Base-by-base conservation (phyloP, 495 filamentous ascomycete genomes). In the Xylaria intraflava region DNA sequence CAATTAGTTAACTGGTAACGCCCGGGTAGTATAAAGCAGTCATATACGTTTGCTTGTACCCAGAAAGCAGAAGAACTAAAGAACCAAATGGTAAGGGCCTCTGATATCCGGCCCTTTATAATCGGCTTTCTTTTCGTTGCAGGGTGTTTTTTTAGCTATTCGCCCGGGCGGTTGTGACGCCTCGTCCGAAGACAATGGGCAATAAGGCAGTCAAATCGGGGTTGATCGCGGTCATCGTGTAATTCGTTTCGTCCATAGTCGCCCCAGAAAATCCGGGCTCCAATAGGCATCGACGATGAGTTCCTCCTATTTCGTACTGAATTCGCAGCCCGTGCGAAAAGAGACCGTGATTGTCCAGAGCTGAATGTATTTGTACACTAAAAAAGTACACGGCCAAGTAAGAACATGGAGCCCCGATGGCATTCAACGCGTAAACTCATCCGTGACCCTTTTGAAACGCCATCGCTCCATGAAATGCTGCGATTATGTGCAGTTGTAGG, bases 401-500 rank as follows among this genome's bases (percentile, higher is more conserved):
- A 42, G 14, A 47, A 20, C 14, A 39, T 47, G 44, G 31, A 33
- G 10, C 27, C 53, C 56, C 45, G 53, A 56, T 41, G 53, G 53
- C 47, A 58, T 53, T 17, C 12, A 30, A 19, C 36, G 19, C 46
- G 17, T 44, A 55, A 55, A 55, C 39, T 42, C 44, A 61, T 42
- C 43, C 51, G 20, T 59, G 29, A 44, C 56, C 53, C 29, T 1
- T 24, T 49, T 14, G 29, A 42, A 66, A 66, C 64, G 61, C 64
- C 64, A 40, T 64, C 59, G 64, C 64, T 64, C 61, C 57, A 39
- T 64, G 36, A 56, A 52, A 66, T 66, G 64, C 53, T 55, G 17
- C 33, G 36, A 40, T 64, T 53, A 20, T 61, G 51, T 66, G 62
- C 56, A 50, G 29, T 38, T 55, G 2, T 43, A 43, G n/a, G 43